Conservation (phyloP, 2,329 filamentous ascomycete species). For the Claviceps sp. region DNA sequence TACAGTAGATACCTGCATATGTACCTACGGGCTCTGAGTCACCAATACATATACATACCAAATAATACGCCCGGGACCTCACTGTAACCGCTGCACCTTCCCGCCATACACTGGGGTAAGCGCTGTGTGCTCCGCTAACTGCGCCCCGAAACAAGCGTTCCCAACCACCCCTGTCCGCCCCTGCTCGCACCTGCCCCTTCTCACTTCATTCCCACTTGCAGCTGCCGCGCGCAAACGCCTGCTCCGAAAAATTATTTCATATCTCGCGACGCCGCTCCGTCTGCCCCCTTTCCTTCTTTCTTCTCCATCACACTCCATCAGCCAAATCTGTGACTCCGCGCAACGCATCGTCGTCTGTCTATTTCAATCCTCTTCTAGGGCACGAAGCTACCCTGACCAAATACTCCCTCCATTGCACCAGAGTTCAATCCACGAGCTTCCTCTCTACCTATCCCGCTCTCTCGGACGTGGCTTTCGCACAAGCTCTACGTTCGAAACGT, state of each 20-base stretch:
- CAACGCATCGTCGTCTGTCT: constrained; percentile 34
- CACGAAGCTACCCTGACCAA: constrained; percentile 73
- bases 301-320: constrained; percentile 29
- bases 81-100: too few species aligned
- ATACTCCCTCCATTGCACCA: constrained; percentile 49
- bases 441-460: constrained; percentile 15
- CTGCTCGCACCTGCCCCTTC: constrained; percentile 1
- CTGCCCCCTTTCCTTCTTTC: constrained; percentile 16
- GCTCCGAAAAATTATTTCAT: constrained; percentile 26
- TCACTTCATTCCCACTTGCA: background rate
- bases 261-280: constrained; percentile 18
- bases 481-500: constrained; percentile 25
- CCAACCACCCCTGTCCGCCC: background rate
- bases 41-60: too few species aligned
- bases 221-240: constrained; percentile 4
- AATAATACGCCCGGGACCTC: too few species aligned
- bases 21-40: too few species aligned
- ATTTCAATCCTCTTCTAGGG: constrained; percentile 51
- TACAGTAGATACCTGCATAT: too few species aligned
- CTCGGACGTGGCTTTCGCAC: constrained; percentile 31
- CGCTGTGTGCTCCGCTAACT: too few species aligned
- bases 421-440: constrained; percentile 43
- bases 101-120: too few species aligned
- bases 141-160: too few species aligned
- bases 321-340: constrained; percentile 32